Conservation (phyloP, 768 basidiomycete species). For the Tricholoma sp. region DNA sequence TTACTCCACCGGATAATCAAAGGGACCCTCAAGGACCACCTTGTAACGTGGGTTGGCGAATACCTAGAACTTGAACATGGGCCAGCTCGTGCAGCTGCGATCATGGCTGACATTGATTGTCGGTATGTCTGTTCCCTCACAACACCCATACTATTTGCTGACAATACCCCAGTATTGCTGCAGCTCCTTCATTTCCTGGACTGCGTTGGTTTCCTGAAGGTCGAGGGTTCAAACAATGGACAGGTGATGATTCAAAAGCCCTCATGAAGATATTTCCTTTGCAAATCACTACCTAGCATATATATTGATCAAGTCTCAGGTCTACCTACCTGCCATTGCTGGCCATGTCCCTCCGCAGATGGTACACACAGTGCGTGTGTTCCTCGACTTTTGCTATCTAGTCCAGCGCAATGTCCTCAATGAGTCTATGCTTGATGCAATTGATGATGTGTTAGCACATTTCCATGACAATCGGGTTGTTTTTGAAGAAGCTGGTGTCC, state of each 20-base stretch:
- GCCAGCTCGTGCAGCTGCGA: conserved; percentile 10
- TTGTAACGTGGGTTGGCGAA: conserved; percentile 21
- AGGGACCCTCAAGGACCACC: too few species aligned
- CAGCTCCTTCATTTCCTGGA: too few species aligned
- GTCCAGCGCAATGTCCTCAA: too few species aligned
- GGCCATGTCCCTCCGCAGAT: too few species aligned
- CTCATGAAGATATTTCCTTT: conserved; percentile 25
- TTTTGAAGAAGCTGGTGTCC: conserved; percentile 10
- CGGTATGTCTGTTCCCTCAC: conserved; percentile 13
- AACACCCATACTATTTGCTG: background rate
- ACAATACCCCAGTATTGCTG: conserved; percentile 16
- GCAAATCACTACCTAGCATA: background rate
- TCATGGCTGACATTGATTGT: conserved; percentile 29
- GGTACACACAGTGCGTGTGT: conserved; percentile 12
- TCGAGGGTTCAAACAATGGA: conserved; percentile 21
- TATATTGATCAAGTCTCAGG: conserved; percentile 7
- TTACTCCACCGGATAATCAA: conserved; percentile 27
- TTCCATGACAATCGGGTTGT: conserved; percentile 15
- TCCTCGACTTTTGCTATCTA: conserved; percentile 19
- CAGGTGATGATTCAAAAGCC: too few species aligned
- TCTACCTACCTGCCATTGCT: conserved; percentile 26
- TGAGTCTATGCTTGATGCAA: background rate
- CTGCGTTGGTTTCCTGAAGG: conserved; percentile 23
- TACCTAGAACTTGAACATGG: conserved; percentile 17
- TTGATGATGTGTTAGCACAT: background rate